A percentile compares a stretch with the other conserved stretches of the same genome.
phyloP scores from a whole-genome alignment of 768 basidiomycete genomes.

The Tephrocybe sp. region DNA sequence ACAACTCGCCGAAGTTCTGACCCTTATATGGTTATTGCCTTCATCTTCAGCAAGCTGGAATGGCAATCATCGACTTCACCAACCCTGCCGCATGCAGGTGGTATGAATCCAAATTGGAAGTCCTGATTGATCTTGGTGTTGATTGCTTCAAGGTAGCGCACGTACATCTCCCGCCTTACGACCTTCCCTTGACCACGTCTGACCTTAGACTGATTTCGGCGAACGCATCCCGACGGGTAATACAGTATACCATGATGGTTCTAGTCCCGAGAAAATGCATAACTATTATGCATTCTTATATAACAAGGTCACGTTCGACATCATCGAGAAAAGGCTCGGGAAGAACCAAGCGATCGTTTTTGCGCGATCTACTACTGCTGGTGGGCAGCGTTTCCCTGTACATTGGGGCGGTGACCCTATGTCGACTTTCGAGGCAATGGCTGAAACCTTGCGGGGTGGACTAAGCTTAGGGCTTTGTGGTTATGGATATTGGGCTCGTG shows the following conservation, averaged over 20 bases:
- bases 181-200: not conserved
- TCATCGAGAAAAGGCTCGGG: slow-evolving; percentile 36
- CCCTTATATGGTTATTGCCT: not conserved
- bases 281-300: slow-evolving; percentile 25
- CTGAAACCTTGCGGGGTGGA: slow-evolving; percentile 45
- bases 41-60: slow-evolving; percentile 35
- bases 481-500: slow-evolving; percentile 43
- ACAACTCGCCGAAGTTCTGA: too few relatives aligned
- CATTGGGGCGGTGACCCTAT: slow-evolving; percentile 49
- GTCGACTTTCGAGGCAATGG: slow-evolving; percentile 49
- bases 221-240: slow-evolving; percentile 41
- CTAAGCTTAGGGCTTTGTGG: slow-evolving; percentile 42
- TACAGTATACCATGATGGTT: slow-evolving; percentile 26
- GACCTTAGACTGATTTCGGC: slow-evolving; percentile 28
- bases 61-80: slow-evolving; percentile 45
- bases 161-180: slow-evolving; percentile 21
- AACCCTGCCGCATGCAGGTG: slow-evolving; percentile 42
- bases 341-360: slow-evolving; percentile 42
- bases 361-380: slow-evolving; percentile 45
- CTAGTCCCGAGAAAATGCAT: slow-evolving; percentile 26
- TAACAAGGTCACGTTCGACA: slow-evolving; percentile 43
- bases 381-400: slow-evolving; percentile 41
- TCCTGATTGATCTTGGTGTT: slow-evolving; percentile 41
- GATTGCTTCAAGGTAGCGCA: slow-evolving; percentile 35
- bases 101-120: slow-evolving; percentile 39